Evolutionary conservation across 169 alveolate species (phyloP), one percentile per base, ranked within the genome.

Genomic region (Plasmodium ovale): DNA sequence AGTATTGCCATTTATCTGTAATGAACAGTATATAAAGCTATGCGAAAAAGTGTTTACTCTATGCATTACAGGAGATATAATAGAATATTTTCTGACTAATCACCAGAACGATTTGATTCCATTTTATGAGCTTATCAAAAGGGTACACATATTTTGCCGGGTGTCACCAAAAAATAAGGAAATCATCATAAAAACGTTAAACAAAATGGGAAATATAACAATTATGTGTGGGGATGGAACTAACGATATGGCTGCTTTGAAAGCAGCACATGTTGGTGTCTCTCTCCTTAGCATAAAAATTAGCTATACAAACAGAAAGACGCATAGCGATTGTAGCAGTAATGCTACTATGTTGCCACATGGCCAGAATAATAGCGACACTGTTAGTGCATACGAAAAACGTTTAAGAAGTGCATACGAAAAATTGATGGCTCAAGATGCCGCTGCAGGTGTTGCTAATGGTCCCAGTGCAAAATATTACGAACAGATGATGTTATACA

Each of bases 161-260:
- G 97, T 98, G 69, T 96, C 99, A 29, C 99, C 99, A 10, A 94
- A 93, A 68, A 96, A 99, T 87, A 99, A 99, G 95, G 98, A 96
- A 88, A 91, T 93, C 33, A 70, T 84, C 72, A 79, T 94, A 87
- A 92, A 96, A 85, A 88, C 96, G 44, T 74, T 94, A 71, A 88
- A 97, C 93, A 84, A 92, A 29, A 68, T 94, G 67, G 97, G 98
- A 19, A 92, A 94, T 69, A 94, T 93, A 37, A 96, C 97, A 16
- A 91, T 97, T 29, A 98, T 98, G 99, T 97, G 99, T 92, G 99
- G 99, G 9, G 99, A 99, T 94, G 99, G 99, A 1, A 98, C 99
- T 19, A 99, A 99, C 87, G 99, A 99, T 92, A 99, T 98, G 59
- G 99, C 99, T n/a, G 99, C 99, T 1, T 94, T 99, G 64, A 99